A percentile compares a stretch with the other conserved stretches of the same genome.
phyloP scores from a whole-genome alignment of 768 basidiomycete genomes.

The Boletellus ananiceps region DNA sequence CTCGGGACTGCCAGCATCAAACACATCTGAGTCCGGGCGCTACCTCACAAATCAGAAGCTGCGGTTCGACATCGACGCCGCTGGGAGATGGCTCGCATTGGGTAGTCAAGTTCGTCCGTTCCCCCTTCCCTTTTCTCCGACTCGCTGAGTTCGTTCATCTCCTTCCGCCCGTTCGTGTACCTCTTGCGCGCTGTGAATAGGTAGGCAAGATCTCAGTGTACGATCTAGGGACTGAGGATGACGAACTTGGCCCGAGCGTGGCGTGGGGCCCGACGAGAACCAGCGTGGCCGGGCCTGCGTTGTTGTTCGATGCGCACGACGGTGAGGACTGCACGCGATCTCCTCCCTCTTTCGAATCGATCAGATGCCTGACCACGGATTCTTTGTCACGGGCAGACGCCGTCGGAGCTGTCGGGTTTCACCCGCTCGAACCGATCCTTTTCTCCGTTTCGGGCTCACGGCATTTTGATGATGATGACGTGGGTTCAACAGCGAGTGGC shows the following conservation, averaged over 20 bases:
- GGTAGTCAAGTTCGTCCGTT: slow-evolving; percentile 62
- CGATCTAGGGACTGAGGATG: slow-evolving; percentile 34
- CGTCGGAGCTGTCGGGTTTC: slow-evolving; percentile 50
- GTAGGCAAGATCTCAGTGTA: slow-evolving; percentile 58
- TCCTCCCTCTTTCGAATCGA: too few species aligned
- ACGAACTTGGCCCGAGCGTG: background rate
- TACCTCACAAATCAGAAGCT: slow-evolving; percentile 69
- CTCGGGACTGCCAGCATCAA: slow-evolving; percentile 1
- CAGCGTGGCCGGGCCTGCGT: too few species aligned
- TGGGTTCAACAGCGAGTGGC: background rate
- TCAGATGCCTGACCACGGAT: background rate
- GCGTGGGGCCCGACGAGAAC: too few species aligned
- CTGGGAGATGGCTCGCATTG: slow-evolving; percentile 44
- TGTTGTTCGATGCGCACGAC: too few species aligned
- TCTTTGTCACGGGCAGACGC: slow-evolving; percentile 49
- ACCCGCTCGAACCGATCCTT: slow-evolving; percentile 45
- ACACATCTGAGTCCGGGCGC: background rate
- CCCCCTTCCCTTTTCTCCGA: background rate
- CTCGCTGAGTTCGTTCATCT: background rate
- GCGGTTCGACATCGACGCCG: slow-evolving; percentile 70
- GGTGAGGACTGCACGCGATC: too few species aligned
- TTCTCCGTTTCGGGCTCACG: slow-evolving; percentile 60
- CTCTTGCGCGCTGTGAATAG: slow-evolving; percentile 31
- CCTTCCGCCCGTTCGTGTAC: too few species aligned
- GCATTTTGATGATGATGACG: slow-evolving; percentile 43